A percentile compares a stretch with the other conserved stretches of the same genome.
Evolutionary conservation across 306 rosid genomes (phyloP).

Genomic region (Lagenaria siceraria): DNA sequence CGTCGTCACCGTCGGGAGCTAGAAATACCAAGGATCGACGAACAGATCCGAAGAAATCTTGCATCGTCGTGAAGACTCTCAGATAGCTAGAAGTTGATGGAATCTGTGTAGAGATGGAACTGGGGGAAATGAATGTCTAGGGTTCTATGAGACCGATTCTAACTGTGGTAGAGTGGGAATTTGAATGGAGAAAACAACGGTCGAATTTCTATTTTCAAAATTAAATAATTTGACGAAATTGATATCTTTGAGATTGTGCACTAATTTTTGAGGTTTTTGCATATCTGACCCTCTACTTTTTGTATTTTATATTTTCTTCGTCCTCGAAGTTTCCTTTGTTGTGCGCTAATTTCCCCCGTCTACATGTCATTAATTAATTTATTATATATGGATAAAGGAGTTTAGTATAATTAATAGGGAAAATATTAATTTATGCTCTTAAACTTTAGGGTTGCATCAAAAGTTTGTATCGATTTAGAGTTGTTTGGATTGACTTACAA

Average conservation of each 20-base stretch:
- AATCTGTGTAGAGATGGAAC: not conserved
- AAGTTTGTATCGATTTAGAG: no score
- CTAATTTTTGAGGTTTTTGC: not conserved
- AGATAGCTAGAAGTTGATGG: not conserved
- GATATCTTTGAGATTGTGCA: not conserved
- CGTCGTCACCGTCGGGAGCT: constrained; percentile 30
- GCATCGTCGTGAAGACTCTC: constrained; percentile 29
- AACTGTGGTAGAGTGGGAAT: not conserved
- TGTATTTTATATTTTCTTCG: not conserved
- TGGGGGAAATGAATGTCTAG: not conserved
- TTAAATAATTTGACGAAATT: constrained; percentile 4
- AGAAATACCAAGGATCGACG: constrained; percentile 71
- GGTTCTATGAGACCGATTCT: not conserved
- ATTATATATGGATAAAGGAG: no score
- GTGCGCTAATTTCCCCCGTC: not conserved
- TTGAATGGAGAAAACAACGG: constrained; percentile 10
- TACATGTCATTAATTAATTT: no score
- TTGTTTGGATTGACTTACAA: no score
- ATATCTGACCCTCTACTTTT: not conserved
- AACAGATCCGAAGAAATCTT: constrained; percentile 61
- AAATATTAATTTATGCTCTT: no score
- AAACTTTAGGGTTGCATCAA: no score
- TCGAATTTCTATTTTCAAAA: not conserved
- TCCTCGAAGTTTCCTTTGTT: not conserved
- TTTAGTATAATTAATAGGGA: no score